Evolutionary conservation across 345 rosid species (phyloP).

Genomic region (Ceriops tagal): DNA sequence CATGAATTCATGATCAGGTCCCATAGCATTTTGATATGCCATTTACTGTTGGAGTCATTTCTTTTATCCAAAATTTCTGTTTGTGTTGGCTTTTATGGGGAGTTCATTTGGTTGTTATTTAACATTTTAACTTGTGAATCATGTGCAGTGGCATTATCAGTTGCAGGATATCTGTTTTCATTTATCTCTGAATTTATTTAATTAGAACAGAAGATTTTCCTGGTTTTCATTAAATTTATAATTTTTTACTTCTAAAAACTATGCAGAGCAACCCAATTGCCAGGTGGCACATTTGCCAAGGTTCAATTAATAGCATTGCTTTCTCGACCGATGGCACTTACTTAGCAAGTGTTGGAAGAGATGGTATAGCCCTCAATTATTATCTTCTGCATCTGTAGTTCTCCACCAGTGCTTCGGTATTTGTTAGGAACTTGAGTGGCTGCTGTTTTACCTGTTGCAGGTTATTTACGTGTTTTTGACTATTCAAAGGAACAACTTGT

Average conservation of each 20-base stretch:
- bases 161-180: background rate
- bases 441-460: conserved; percentile 38
- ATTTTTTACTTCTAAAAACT: conserved; percentile 22
- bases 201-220: conserved; percentile 10
- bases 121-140: background rate
- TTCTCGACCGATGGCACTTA: conserved; percentile 81
- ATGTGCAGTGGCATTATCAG: background rate
- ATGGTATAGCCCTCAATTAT: conserved; percentile 46
- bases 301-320: conserved; percentile 81
- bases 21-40: background rate
- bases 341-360: conserved; percentile 98
- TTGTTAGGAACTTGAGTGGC: conserved; percentile 3
- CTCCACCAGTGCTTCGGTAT: conserved; percentile 2
- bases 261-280: conserved; percentile 95
- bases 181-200: background rate
- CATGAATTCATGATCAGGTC: background rate
- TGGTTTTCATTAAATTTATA: conserved; percentile 2
- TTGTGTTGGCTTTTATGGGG: background rate
- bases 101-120: background rate
- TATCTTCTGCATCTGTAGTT: background rate
- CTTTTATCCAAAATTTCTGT: background rate
- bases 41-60: background rate
- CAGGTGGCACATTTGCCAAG: conserved; percentile 97
- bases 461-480: conserved; percentile 90
- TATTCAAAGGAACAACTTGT: conserved; percentile 57